A percentile compares a stretch with the other conserved stretches of the same genome.
Conservation (phyloP, 768 basidiomycete species). For the Albatrellus ellisii region DNA sequence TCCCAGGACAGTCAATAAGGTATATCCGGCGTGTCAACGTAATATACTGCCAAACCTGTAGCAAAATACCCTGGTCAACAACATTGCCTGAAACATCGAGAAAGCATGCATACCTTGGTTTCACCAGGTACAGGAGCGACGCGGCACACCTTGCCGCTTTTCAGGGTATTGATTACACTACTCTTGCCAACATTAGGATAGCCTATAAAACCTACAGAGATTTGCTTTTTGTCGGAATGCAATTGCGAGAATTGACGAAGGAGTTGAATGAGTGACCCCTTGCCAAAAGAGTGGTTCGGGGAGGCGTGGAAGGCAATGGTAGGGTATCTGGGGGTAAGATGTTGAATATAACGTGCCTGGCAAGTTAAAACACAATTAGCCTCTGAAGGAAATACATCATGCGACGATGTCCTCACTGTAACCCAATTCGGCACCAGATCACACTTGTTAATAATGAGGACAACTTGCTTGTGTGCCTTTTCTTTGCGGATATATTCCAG, state of each 20-base stretch:
- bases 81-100: neutral
- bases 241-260: constrained; percentile 93
- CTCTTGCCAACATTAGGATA: constrained; percentile 99
- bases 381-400: neutral
- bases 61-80: too few relatives aligned
- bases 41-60: constrained; percentile 95
- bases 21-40: constrained; percentile 92
- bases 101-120: constrained; percentile 52
- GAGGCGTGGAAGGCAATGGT: constrained; percentile 99
- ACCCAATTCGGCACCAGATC: constrained; percentile 99
- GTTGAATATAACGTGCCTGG: constrained; percentile 91
- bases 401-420: constrained; percentile 49
- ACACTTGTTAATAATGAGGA: constrained; percentile 96
- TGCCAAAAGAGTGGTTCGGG: constrained; percentile 97
- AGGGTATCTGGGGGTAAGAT: constrained; percentile 87
- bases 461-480: constrained; percentile 94
- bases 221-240: constrained; percentile 98
- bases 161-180: constrained; percentile 95
- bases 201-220: constrained; percentile 94
- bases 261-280: constrained; percentile 94
- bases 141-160: constrained; percentile 93
- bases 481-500: constrained; percentile 91
- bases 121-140: constrained; percentile 97
- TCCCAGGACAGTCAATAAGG: constrained; percentile 98
- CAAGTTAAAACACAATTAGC: neutral